phyloP scores from a whole-genome alignment of 345 rosid genomes.

The Luvunga scandens region DNA sequence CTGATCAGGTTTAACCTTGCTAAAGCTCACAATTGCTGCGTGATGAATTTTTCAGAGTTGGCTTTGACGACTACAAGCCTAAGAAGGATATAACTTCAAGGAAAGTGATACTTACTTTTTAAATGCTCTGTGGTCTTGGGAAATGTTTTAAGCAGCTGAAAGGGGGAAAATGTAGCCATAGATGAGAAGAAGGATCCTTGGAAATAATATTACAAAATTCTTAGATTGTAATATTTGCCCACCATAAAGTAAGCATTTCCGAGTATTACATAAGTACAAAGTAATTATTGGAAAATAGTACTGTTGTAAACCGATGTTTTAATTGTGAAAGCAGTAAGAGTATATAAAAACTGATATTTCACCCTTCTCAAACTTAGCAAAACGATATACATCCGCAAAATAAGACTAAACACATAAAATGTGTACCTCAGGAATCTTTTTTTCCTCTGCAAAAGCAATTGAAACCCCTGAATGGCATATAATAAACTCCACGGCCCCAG shows the following conservation, averaged over 20 bases:
- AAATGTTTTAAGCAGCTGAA: conserved; percentile 81
- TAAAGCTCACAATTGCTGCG: conserved; percentile 96
- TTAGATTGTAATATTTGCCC: not conserved
- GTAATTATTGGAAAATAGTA: not conserved
- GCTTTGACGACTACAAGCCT: not conserved
- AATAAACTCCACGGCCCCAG: conserved; percentile 86
- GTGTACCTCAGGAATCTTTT: conserved; percentile 80
- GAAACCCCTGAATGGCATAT: conserved; percentile 87
- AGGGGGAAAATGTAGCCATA: conserved; percentile 14
- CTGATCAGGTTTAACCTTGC: conserved; percentile 64
- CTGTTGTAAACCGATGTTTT: not conserved
- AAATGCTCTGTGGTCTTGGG: conserved; percentile 57
- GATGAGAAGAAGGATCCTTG: conserved; percentile 8
- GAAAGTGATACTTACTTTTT: conserved; percentile 57
- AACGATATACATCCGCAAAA: not conserved
- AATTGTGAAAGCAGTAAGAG: not conserved
- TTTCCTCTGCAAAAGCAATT: conserved; percentile 86
- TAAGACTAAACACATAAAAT: not conserved
- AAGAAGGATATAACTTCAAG: conserved; percentile 11
- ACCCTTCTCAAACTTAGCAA: not conserved
- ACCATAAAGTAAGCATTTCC: not conserved
- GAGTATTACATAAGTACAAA: not conserved
- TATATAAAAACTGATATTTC: not conserved
- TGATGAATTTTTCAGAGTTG: conserved; percentile 14
- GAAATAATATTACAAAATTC: conserved; percentile 6